These are phyloP conservation scores for Lachnellula hyalina DNA, from an alignment of 2,329 filamentous ascomycete species.

Conservation along the genomic window DNA sequence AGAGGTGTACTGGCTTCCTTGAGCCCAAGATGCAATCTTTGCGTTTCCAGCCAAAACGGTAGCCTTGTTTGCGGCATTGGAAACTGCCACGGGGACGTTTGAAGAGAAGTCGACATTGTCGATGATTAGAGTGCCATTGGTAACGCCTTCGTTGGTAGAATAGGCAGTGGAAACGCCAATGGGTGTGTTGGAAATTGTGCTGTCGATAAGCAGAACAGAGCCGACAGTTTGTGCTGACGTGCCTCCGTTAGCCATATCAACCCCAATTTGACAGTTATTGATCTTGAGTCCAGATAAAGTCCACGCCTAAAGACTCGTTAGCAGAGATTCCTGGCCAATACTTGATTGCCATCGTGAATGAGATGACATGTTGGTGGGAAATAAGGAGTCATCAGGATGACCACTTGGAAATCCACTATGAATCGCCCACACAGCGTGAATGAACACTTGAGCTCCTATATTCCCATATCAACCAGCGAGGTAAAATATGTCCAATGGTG, in stretches of 20 bases:
- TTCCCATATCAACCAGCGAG: neutral
- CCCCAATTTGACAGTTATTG: constrained; percentile 67
- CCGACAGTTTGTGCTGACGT: constrained; percentile 69
- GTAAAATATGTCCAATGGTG: too few relatives aligned
- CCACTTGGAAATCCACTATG: neutral
- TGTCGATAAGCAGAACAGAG: constrained; percentile 79
- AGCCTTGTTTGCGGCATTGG: constrained; percentile 48
- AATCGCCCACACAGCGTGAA: too few relatives aligned
- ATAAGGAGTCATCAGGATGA: neutral
- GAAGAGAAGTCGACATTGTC: constrained; percentile 81
- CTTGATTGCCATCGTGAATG: neutral
- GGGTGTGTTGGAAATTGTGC: constrained; percentile 67
- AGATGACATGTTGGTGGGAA: too few relatives aligned
- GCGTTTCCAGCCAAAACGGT: constrained; percentile 64
- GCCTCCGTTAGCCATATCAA: constrained; percentile 70
- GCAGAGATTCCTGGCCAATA: neutral
- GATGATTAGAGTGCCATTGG: constrained; percentile 76
- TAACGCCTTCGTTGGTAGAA: constrained; percentile 52
- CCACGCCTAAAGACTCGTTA: constrained; percentile 46
- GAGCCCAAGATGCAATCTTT: constrained; percentile 66
- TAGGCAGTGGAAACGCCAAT: constrained; percentile 76
- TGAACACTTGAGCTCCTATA: neutral
- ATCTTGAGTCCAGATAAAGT: constrained; percentile 71
- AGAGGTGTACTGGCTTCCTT: constrained; percentile 67
- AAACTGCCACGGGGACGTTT: constrained; percentile 62